phyloP scores from a whole-genome alignment of 2,329 filamentous ascomycete genomes.

The Westerdykella sp. region DNA sequence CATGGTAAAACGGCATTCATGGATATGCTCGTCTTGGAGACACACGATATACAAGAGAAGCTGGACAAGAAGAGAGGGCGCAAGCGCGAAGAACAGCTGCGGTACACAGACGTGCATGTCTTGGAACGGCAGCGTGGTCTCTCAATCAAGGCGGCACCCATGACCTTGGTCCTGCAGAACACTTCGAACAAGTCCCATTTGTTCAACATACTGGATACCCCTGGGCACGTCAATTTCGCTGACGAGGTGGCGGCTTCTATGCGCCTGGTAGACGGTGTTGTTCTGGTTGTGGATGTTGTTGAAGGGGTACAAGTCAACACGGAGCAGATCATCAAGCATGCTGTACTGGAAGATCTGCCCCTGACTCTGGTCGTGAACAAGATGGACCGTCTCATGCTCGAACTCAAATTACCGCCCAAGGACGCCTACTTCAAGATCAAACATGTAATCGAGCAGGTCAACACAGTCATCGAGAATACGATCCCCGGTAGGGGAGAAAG shows the following conservation, averaged over 20 bases:
- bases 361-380: slow-evolving; percentile 93
- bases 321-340: slow-evolving; percentile 95
- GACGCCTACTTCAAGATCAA: slow-evolving; percentile 99
- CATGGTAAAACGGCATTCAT: slow-evolving; percentile 98
- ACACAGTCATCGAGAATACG: slow-evolving; percentile 86
- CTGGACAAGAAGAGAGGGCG: slow-evolving; percentile 75
- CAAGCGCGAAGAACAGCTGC: slow-evolving; percentile 78
- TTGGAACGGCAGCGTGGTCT: slow-evolving; percentile 84
- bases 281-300: slow-evolving; percentile 89
- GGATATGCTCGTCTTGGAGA: slow-evolving; percentile 96
- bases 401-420: slow-evolving; percentile 85
- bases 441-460: slow-evolving; percentile 97
- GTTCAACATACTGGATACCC: slow-evolving; percentile 91
- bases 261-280: slow-evolving; percentile 83
- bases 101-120: slow-evolving; percentile 90
- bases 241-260: slow-evolving; percentile 90
- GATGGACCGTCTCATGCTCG: slow-evolving; percentile 89
- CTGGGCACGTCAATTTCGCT: slow-evolving; percentile 96
- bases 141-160: slow-evolving; percentile 87
- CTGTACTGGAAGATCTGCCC: slow-evolving; percentile 81
- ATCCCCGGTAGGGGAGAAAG: slow-evolving; percentile 74
- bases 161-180: slow-evolving; percentile 84
- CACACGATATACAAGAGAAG: slow-evolving; percentile 75
- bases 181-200: slow-evolving; percentile 92
- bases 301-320: slow-evolving; percentile 99